Percentiles rank a stretch among this genome's conserved stretches.
Evolutionary conservation across 257 asterid species (phyloP).

Genomic region (Solanum boliviense): DNA sequence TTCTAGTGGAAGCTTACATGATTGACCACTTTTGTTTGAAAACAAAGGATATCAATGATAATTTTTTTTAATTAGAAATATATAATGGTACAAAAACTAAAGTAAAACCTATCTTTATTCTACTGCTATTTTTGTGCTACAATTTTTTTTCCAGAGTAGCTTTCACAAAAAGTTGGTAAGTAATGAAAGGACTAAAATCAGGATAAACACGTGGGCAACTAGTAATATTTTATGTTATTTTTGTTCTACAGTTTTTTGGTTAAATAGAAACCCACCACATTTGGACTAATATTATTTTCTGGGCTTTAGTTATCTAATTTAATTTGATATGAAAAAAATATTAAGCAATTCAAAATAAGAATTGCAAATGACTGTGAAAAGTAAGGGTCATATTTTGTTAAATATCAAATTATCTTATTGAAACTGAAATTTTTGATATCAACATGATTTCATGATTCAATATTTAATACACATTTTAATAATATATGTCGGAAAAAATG

Average conservation of each 20-base stretch:
- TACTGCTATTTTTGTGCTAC: too few species aligned
- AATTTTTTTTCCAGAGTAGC: not conserved
- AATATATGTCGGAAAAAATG: too few species aligned
- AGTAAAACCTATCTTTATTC: not conserved
- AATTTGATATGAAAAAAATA: too few species aligned
- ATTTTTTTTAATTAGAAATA: not conserved
- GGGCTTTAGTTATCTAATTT: too few species aligned
- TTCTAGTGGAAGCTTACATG: not conserved
- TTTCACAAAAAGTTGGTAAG: not conserved
- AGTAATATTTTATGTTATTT: too few species aligned
- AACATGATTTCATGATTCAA: too few species aligned
- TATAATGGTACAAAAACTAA: not conserved
- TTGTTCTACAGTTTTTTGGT: not conserved
- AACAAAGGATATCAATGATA: not conserved
- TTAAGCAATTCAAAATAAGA: too few species aligned
- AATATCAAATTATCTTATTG: not conserved
- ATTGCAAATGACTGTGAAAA: not conserved
- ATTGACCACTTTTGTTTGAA: not conserved
- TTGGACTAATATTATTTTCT: too few species aligned
- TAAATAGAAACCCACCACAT: not conserved
- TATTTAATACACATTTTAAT: too few species aligned
- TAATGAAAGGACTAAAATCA: not conserved
- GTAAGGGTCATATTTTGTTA: too few species aligned
- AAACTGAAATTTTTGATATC: not conserved
- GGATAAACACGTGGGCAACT: not conserved